Conservation (phyloP, 805 yeast species). For the Metschnikowia reukaufii region DNA sequence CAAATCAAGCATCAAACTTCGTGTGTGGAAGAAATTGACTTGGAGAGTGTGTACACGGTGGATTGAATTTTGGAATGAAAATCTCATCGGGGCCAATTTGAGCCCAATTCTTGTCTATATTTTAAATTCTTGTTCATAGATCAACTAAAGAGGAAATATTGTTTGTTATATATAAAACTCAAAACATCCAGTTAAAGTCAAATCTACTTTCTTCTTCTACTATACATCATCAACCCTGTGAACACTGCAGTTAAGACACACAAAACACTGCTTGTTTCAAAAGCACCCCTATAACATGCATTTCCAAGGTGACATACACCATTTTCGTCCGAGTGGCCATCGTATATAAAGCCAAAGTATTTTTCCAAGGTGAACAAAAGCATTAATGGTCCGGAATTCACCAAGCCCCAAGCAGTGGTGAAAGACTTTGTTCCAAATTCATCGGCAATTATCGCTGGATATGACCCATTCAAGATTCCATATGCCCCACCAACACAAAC, state of each 20-base stretch:
- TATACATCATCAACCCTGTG: conserved; percentile 27
- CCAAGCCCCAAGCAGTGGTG: conserved; percentile 74
- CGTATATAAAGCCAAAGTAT: conserved; percentile 56
- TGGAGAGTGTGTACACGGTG: conserved; percentile 43
- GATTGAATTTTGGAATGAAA: conserved; percentile 25
- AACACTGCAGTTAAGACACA: conserved; percentile 28
- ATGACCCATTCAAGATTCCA: conserved; percentile 70
- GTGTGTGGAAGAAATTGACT: conserved; percentile 42
- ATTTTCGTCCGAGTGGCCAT: conserved; percentile 40
- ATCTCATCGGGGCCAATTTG: background rate
- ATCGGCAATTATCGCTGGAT: conserved; percentile 76
- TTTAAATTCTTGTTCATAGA: conserved; percentile 5
- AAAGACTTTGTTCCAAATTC: conserved; percentile 65
- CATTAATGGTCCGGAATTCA: conserved; percentile 68
- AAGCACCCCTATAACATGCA: conserved; percentile 39
- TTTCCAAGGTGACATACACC: conserved; percentile 41
- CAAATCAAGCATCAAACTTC: conserved; percentile 45
- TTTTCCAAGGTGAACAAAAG: conserved; percentile 54
- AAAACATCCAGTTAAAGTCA: background rate
- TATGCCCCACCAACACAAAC: conserved; percentile 61
- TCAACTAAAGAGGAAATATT: background rate
- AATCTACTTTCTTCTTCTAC: conserved; percentile 21
- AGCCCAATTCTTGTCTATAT: conserved; percentile 3
- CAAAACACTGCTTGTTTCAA: conserved; percentile 30
- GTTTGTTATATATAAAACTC: background rate